phyloP scores from a whole-genome alignment of 1,284 basidiomycete genomes.

The Somion occarium region DNA sequence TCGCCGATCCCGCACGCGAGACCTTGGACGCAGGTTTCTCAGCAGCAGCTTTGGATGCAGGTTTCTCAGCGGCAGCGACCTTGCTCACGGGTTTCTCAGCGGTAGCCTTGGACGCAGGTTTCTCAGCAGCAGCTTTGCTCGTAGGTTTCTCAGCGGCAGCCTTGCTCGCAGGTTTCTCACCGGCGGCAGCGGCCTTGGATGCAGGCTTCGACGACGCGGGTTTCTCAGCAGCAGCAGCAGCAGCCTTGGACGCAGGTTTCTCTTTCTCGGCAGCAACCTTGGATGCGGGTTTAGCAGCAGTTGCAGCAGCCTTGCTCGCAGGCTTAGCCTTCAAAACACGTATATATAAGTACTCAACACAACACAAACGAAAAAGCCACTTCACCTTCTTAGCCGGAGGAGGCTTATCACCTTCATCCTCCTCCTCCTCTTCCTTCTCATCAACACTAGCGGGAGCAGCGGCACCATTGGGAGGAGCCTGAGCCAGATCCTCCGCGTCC shows the following conservation, averaged over 20 bases:
- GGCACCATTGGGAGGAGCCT: constrained; percentile 20
- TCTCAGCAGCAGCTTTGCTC: constrained; percentile 23
- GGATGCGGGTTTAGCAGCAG: constrained; percentile 27
- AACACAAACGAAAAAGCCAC: constrained; percentile 1
- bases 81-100: constrained; percentile 29
- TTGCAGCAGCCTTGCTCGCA: constrained; percentile 6
- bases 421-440: constrained; percentile 8
- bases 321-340: constrained; percentile 23
- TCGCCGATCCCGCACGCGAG: constrained; percentile 23
- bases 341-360: neutral
- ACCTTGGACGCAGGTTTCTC: constrained; percentile 29
- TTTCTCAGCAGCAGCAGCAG: constrained; percentile 21
- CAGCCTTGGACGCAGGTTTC: constrained; percentile 23
- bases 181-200: neutral
- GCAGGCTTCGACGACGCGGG: constrained; percentile 29
- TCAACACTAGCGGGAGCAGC: constrained; percentile 2
- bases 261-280: constrained; percentile 22
- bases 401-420: constrained; percentile 23
- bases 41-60: constrained; percentile 23
- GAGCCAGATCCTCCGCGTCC: constrained; percentile 22
- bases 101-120: constrained; percentile 29
- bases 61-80: constrained; percentile 18
- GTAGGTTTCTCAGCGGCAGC: constrained; percentile 21
- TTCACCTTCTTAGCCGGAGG: constrained; percentile 31
- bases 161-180: constrained; percentile 27